Conservation (phyloP, 257 asterid species). For the Nicotiana benthamiana region DNA sequence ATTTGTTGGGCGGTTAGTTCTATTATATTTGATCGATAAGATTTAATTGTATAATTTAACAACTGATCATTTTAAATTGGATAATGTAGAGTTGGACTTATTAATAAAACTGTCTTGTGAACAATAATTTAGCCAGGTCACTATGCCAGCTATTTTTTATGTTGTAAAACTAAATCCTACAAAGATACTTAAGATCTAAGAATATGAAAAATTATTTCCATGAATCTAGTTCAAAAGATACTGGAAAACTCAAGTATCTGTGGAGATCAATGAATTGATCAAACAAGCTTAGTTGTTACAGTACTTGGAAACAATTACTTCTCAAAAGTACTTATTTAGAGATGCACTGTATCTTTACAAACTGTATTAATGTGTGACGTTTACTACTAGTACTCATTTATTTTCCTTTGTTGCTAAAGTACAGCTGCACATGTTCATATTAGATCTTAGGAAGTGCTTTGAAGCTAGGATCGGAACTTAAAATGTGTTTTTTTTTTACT, state of each 20-base stretch:
- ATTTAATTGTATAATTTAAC: not conserved
- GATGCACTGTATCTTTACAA: not conserved
- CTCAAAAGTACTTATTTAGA: not conserved
- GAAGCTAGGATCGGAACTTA: too few species aligned
- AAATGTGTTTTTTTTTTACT: too few species aligned
- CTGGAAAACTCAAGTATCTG: not conserved
- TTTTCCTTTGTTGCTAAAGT: not conserved
- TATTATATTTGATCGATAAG: not conserved
- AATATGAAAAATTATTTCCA: not conserved
- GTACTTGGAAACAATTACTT: not conserved
- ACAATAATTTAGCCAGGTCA: not conserved
- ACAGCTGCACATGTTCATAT: not conserved
- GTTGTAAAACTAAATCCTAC: not conserved
- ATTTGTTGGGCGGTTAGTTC: not conserved
- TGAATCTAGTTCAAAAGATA: constrained; percentile 4
- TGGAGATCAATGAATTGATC: not conserved
- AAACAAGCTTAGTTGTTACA: not conserved
- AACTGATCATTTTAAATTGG: not conserved
- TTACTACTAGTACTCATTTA: not conserved
- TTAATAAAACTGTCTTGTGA: not conserved
- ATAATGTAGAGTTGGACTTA: not conserved
- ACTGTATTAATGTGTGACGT: not conserved
- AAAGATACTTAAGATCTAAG: not conserved
- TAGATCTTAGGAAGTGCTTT: not conserved
- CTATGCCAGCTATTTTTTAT: not conserved